phyloP scores from a whole-genome alignment of 2,329 filamentous ascomycete species.

The Grosmannia clavigera region DNA sequence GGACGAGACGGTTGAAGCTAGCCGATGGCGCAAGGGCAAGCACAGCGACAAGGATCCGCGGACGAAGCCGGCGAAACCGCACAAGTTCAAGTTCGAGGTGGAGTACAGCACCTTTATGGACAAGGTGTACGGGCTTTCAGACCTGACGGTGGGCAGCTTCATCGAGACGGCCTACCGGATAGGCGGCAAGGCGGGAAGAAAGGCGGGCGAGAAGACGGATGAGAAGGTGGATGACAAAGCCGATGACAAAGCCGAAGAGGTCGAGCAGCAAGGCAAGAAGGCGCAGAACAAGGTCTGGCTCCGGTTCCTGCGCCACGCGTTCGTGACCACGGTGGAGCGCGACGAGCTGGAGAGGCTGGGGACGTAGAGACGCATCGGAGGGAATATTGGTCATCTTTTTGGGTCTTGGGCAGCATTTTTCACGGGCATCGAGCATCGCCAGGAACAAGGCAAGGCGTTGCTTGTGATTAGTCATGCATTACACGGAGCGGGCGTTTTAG shows the following conservation, averaged over 20 bases:
- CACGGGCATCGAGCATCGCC: neutral
- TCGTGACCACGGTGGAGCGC: slow-evolving; percentile 58
- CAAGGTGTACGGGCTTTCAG: slow-evolving; percentile 58
- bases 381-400: neutral
- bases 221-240: slow-evolving; percentile 24
- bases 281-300: slow-evolving; percentile 61
- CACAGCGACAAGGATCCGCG: slow-evolving; percentile 46
- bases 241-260: slow-evolving; percentile 22
- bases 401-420: neutral
- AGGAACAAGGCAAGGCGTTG: neutral
- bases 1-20: slow-evolving; percentile 12
- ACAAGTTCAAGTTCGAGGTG: slow-evolving; percentile 60
- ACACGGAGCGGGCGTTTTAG: neutral
- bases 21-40: slow-evolving; percentile 52
- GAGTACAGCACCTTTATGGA: slow-evolving; percentile 82
- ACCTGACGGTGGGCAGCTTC: slow-evolving; percentile 75
- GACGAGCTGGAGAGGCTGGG: slow-evolving; percentile 44
- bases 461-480: neutral
- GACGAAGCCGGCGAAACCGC: slow-evolving; percentile 42
- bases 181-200: slow-evolving; percentile 35
- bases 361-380: neutral
- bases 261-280: slow-evolving; percentile 37
- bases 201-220: slow-evolving; percentile 24
- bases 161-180: slow-evolving; percentile 72
- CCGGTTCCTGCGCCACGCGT: slow-evolving; percentile 65